Evolutionary conservation across 2,329 filamentous ascomycete genomes (phyloP).

Genomic region (Colletotrichum paranaense): DNA sequence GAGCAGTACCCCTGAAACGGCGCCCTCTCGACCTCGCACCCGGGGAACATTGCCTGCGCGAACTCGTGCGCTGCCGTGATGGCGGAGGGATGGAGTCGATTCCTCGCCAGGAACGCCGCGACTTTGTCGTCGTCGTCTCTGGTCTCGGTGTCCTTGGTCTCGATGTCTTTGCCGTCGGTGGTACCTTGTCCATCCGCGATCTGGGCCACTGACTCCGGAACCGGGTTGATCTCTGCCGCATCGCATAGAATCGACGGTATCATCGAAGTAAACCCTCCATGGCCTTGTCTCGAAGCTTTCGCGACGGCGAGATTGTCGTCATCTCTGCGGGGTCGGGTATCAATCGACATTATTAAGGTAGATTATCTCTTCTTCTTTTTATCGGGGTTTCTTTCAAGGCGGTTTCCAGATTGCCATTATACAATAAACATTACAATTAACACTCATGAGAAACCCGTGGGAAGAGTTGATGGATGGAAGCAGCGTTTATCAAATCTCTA

Average conservation of each 20-base stretch:
- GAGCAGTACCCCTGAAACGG: slow-evolving; percentile 63
- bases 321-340: not conserved
- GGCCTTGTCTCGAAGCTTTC: too few relatives aligned
- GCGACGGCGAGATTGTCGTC: too few relatives aligned
- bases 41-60: slow-evolving; percentile 45
- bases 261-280: too few relatives aligned
- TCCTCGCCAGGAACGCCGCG: slow-evolving; percentile 12
- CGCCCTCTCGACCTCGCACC: slow-evolving; percentile 44
- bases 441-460: too few relatives aligned
- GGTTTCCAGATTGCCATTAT: not conserved
- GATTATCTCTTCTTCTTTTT: not conserved
- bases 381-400: not conserved
- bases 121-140: slow-evolving; percentile 3
- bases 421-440: not conserved
- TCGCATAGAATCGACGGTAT: too few relatives aligned
- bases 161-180: not conserved
- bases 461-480: too few relatives aligned
- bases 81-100: not conserved
- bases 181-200: not conserved
- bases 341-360: not conserved
- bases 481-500: not conserved
- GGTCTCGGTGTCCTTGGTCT: not conserved
- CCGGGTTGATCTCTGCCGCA: too few relatives aligned
- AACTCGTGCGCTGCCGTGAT: slow-evolving; percentile 41
- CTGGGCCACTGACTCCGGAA: accelerated